Percentiles rank a stretch among this genome's conserved stretches.
Evolutionary conservation across 345 rosid genomes (phyloP).

Genomic region (Litchi chinensis): DNA sequence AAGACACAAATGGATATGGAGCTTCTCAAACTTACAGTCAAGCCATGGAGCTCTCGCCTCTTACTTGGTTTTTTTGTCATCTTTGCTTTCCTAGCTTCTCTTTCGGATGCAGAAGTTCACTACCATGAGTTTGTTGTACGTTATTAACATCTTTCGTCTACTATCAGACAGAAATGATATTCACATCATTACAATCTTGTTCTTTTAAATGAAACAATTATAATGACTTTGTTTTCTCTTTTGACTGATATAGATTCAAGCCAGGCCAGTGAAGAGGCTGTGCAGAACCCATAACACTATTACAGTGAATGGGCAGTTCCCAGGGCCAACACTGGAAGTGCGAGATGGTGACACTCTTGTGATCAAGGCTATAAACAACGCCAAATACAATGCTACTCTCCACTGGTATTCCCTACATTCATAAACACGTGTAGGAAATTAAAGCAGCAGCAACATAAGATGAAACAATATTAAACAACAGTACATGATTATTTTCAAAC

Average conservation of each 20-base stretch:
- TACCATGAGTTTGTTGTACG: constrained; percentile 80
- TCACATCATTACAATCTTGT: not conserved
- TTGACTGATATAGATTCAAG: constrained; percentile 51
- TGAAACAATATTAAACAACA: not conserved
- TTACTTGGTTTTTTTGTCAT: constrained; percentile 36
- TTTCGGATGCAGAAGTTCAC: constrained; percentile 58
- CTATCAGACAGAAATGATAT: not conserved
- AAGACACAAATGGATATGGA: constrained; percentile 34
- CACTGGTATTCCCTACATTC: constrained; percentile 59
- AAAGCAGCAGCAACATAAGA: not conserved
- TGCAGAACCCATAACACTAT: constrained; percentile 71
- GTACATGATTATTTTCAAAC: not conserved
- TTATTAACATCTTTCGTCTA: constrained; percentile 7
- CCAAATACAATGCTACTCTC: constrained; percentile 58
- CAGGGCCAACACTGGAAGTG: constrained; percentile 79
- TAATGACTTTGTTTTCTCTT: not conserved
- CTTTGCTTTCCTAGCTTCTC: constrained; percentile 40
- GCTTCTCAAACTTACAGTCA: constrained; percentile 17
- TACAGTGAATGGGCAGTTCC: constrained; percentile 78
- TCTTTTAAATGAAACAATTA: not conserved
- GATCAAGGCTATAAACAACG: constrained; percentile 68
- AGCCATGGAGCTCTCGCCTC: constrained; percentile 18
- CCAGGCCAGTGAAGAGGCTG: constrained; percentile 74
- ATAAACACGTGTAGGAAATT: not conserved
- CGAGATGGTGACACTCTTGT: constrained; percentile 68